phyloP scores from a whole-genome alignment of 495 filamentous ascomycete species.

The Parmelia sp. region DNA sequence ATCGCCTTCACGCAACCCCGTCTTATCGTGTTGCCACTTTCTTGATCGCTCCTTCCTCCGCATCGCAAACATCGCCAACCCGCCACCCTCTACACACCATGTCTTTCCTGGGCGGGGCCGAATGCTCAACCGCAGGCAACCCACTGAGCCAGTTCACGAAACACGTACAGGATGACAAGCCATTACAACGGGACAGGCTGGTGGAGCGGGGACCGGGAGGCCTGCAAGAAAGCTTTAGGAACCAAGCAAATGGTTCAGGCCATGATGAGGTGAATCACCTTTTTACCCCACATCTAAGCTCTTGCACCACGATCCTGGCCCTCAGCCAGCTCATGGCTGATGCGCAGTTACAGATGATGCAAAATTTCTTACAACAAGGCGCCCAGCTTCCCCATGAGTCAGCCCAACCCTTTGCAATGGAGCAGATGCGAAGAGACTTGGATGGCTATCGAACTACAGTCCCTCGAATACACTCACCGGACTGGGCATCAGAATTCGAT shows the following conservation, averaged over 20 bases:
- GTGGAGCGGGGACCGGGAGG: slow-evolving; percentile 60
- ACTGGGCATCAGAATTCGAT: slow-evolving; percentile 68
- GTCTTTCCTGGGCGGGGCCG: slow-evolving; percentile 92
- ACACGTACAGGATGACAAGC: slow-evolving; percentile 90
- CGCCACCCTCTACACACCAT: slow-evolving; percentile 40
- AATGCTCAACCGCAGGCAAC: slow-evolving; percentile 95
- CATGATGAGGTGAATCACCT: slow-evolving; percentile 52
- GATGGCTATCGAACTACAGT: slow-evolving; percentile 53
- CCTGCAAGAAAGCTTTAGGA: slow-evolving; percentile 60
- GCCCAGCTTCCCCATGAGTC: slow-evolving; percentile 49
- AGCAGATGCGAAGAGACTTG: slow-evolving; percentile 60
- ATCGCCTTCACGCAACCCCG: not conserved
- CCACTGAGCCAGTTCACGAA: slow-evolving; percentile 95
- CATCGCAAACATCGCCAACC: not conserved
- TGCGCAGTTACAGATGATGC: slow-evolving; percentile 65
- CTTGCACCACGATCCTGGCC: not conserved
- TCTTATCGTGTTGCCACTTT: not conserved
- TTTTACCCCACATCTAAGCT: not conserved
- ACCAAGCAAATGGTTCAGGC: slow-evolving; percentile 50
- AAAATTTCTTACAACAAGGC: slow-evolving; percentile 78
- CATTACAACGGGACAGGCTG: slow-evolving; percentile 81
- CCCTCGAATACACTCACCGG: slow-evolving; percentile 50
- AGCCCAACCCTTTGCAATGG: slow-evolving; percentile 59
- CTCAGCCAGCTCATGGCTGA: not conserved
- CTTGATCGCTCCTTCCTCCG: not conserved